Evolutionary conservation across 2,329 filamentous ascomycete genomes (phyloP).

Genomic region (Passalora sequoiae): DNA sequence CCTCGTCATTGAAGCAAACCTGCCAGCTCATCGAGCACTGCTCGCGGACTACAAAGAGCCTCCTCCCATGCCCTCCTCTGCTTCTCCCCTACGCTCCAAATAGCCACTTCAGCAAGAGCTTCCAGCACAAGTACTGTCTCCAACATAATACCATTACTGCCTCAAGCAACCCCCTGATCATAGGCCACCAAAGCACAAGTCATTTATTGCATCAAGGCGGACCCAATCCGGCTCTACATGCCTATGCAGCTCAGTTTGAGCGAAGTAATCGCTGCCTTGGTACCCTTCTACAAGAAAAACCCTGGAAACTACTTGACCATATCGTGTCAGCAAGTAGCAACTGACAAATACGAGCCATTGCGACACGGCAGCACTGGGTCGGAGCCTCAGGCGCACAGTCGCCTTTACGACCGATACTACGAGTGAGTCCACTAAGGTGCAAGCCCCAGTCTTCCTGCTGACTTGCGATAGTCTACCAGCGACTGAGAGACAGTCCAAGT

Average conservation of each 20-base stretch:
- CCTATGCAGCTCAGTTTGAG: not conserved
- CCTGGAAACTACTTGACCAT: not conserved
- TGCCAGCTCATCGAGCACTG: conserved; percentile 3
- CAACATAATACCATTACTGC: not conserved
- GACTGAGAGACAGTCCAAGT: not conserved
- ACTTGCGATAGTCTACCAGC: not conserved
- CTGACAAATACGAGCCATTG: not conserved
- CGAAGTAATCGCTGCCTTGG: not conserved
- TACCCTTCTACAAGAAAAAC: not conserved
- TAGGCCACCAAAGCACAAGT: no score
- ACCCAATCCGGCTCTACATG: not conserved
- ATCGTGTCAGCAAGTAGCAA: not conserved
- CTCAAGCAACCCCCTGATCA: not conserved
- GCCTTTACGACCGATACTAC: not conserved
- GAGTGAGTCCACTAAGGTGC: not conserved
- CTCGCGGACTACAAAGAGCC: not conserved
- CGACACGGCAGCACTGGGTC: not conserved
- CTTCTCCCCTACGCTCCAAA: not conserved
- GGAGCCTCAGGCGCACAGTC: not conserved
- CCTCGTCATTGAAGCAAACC: not conserved
- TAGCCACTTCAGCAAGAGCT: not conserved
- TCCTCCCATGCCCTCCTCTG: not conserved
- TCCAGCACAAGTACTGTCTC: not conserved
- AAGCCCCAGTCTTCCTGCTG: not conserved
- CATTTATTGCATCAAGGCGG: no score